phyloP scores from a whole-genome alignment of 1,284 basidiomycete species.

The Leccinum fuscescens region DNA sequence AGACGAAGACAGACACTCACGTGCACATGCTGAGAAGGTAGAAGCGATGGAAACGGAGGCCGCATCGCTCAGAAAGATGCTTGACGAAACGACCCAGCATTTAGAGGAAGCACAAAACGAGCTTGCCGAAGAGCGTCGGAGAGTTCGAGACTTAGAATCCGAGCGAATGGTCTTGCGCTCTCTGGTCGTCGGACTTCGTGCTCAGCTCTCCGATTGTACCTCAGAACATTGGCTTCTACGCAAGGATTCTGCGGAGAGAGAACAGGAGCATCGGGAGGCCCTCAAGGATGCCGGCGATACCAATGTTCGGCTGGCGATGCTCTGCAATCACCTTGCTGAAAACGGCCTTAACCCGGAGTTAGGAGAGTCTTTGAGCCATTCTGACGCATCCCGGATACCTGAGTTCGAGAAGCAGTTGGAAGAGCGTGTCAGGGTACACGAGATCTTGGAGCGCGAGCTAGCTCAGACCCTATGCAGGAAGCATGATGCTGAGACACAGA shows the following conservation, averaged over 20 bases:
- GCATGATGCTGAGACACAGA: slow-evolving; percentile 72
- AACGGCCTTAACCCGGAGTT: slow-evolving; percentile 80
- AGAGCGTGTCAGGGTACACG: slow-evolving; percentile 70
- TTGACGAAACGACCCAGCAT: slow-evolving; percentile 74
- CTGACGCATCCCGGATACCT: slow-evolving; percentile 49
- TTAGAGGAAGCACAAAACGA: slow-evolving; percentile 69
- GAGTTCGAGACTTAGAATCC: slow-evolving; percentile 63
- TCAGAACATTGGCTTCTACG: slow-evolving; percentile 73
- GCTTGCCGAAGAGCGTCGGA: slow-evolving; percentile 69
- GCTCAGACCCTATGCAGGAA: slow-evolving; percentile 61
- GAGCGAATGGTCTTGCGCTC: slow-evolving; percentile 70
- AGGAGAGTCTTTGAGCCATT: slow-evolving; percentile 46
- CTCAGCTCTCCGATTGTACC: slow-evolving; percentile 72
- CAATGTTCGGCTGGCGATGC: slow-evolving; percentile 74
- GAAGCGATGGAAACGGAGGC: slow-evolving; percentile 79
- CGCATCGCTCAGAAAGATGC: slow-evolving; percentile 69
- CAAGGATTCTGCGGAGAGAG: slow-evolving; percentile 68
- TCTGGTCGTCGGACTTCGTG: slow-evolving; percentile 77
- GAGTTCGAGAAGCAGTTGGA: slow-evolving; percentile 78
- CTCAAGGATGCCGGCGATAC: slow-evolving; percentile 70
- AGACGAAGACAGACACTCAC: slow-evolving; percentile 72
- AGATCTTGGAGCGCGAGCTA: slow-evolving; percentile 72
- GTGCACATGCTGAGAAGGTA: slow-evolving; percentile 78
- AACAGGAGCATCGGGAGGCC: slow-evolving; percentile 68
- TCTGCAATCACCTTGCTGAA: slow-evolving; percentile 87